Conservation (phyloP, 495 filamentous ascomycete genomes). For the Pyronema omphalodes region DNA sequence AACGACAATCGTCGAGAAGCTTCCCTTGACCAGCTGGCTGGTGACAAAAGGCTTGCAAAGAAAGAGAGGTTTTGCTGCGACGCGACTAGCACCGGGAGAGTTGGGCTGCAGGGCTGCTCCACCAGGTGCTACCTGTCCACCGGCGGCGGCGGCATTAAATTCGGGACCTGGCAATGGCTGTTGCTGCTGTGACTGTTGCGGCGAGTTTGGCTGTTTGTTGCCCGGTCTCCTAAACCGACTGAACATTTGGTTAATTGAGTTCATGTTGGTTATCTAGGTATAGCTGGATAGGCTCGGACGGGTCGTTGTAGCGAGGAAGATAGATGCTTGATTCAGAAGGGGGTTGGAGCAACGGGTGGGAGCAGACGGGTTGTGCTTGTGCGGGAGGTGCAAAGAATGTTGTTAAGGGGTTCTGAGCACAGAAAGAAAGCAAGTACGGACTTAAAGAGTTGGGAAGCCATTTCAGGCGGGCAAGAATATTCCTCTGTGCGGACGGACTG, state of each 20-base stretch:
- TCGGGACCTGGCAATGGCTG: background rate
- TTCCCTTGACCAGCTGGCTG: slow-evolving; percentile 42
- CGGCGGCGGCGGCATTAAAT: background rate
- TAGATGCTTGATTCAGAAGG: background rate
- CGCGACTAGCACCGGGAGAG: slow-evolving; percentile 2
- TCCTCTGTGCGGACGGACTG: background rate
- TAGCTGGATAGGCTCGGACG: background rate
- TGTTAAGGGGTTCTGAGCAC: background rate
- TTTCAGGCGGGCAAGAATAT: background rate
- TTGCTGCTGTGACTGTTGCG: background rate
- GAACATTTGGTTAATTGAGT: slow-evolving; percentile 3
- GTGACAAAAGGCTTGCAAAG: slow-evolving; percentile 25
- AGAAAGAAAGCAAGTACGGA: background rate
- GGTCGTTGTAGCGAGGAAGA: background rate
- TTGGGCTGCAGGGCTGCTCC: slow-evolving; percentile 1
- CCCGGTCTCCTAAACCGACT: slow-evolving; percentile 1
- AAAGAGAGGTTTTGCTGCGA: slow-evolving; percentile 23
- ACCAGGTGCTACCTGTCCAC: background rate
- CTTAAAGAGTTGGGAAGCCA: slow-evolving; percentile 2
- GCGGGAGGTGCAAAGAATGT: background rate
- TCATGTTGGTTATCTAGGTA: background rate
- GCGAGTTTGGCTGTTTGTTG: background rate
- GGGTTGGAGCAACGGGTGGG: background rate
- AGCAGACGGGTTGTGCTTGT: background rate
- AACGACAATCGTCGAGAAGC: slow-evolving; percentile 59